Percentiles rank a stretch among this genome's conserved stretches.
phyloP scores from a whole-genome alignment of 169 alveolate genomes.

The Ichthyophthirius multifiliis region DNA sequence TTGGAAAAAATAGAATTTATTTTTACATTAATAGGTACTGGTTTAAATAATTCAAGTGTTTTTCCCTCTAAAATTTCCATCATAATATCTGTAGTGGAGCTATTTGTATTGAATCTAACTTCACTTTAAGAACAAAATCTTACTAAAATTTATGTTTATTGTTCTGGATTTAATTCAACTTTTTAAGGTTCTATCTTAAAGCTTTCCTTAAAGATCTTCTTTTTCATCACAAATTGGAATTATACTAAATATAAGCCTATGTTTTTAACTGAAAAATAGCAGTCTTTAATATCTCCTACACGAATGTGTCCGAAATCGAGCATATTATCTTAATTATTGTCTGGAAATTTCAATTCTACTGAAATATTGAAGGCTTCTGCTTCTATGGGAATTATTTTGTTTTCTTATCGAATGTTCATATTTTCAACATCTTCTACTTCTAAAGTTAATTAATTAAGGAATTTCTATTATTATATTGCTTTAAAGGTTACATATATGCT shows the following conservation, averaged over 20 bases:
- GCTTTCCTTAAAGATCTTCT: constrained; percentile 78
- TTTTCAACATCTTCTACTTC: constrained; percentile 88
- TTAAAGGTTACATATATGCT: constrained; percentile 68
- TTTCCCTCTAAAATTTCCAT: constrained; percentile 86
- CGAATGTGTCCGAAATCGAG: constrained; percentile 91
- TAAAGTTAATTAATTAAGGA: constrained; percentile 61
- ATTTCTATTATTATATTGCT: constrained; percentile 77
- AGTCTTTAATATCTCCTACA: constrained; percentile 89
- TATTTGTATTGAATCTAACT: constrained; percentile 78
- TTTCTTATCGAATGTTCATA: constrained; percentile 81
- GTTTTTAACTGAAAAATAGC: constrained; percentile 75
- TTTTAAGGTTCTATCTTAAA: constrained; percentile 84
- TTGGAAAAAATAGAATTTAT: constrained; percentile 88
- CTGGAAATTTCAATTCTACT: constrained; percentile 82
- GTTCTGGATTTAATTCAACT: constrained; percentile 81
- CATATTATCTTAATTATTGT: constrained; percentile 61
- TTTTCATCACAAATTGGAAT: constrained; percentile 77
- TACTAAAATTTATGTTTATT: constrained; percentile 76
- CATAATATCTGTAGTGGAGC: constrained; percentile 81
- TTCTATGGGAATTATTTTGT: constrained; percentile 72
- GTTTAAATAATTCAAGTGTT: constrained; percentile 79
- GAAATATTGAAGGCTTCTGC: constrained; percentile 92
- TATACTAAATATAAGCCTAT: constrained; percentile 88
- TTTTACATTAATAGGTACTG: constrained; percentile 86
- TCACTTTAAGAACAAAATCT: constrained; percentile 79